Conservation (phyloP, 2,329 filamentous ascomycete species). For the Curvularia sp. region DNA sequence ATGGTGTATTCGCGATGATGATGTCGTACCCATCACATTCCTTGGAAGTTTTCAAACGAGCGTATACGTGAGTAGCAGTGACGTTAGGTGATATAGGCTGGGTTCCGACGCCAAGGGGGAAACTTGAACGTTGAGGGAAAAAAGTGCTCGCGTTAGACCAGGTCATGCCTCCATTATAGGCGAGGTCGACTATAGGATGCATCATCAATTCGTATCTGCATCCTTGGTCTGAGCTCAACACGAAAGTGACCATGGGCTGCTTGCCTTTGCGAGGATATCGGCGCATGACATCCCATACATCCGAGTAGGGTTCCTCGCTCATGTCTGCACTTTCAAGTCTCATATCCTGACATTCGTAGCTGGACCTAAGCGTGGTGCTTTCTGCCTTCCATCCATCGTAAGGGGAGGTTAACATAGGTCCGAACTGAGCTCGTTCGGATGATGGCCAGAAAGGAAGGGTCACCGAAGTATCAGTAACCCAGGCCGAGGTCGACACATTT, state of each 20-base stretch:
- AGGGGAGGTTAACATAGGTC: not conserved
- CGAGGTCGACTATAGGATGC: no score
- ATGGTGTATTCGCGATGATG: conserved; percentile 28
- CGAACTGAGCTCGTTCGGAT: not conserved
- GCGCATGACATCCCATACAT: conserved; percentile 5
- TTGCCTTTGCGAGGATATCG: conserved; percentile 21
- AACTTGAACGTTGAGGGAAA: no score
- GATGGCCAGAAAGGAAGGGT: not conserved
- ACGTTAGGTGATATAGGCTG: no score
- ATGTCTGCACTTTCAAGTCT: not conserved
- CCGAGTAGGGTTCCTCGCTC: no score
- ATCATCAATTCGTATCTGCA: no score
- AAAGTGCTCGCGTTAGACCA: no score
- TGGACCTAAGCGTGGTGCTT: no score
- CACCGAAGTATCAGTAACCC: not conserved
- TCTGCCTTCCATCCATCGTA: not conserved
- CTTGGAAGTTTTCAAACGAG: conserved; percentile 20
- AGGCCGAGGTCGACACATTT: not conserved
- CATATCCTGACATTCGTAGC: not conserved
- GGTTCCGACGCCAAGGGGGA: no score
- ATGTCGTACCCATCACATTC: conserved; percentile 25
- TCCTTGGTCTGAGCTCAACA: conserved; percentile 5
- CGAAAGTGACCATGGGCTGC: conserved; percentile 25
- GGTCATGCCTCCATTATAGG: no score
- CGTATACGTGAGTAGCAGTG: conserved; percentile 12